Evolutionary conservation across 441 rosid genomes (phyloP).

Genomic region (Populus hybrid): DNA sequence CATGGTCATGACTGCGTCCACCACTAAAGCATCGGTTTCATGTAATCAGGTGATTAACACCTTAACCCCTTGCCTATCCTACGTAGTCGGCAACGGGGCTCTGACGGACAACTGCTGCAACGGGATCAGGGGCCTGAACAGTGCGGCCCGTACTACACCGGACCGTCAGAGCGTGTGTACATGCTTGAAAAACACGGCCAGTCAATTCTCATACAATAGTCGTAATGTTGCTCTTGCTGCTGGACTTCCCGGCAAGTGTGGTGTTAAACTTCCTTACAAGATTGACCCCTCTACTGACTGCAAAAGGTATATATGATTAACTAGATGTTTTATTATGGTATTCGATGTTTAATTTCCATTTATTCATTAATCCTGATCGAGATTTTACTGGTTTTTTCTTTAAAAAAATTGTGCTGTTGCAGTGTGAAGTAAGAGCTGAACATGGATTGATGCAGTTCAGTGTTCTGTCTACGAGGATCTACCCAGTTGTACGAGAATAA

Average conservation of each 20-base stretch:
- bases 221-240: constrained; percentile 28
- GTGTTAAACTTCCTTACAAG: constrained; percentile 28
- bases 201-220: constrained; percentile 22
- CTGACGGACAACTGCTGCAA: constrained; percentile 36
- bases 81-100: constrained; percentile 27
- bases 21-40: constrained; percentile 30
- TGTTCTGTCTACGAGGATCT: neutral
- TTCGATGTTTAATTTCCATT: too few relatives aligned
- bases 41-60: constrained; percentile 26
- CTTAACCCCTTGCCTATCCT: constrained; percentile 35
- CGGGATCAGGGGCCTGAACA: constrained; percentile 38
- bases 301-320: constrained; percentile 6
- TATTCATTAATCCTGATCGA: neutral
- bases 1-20: neutral
- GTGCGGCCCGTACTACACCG: constrained; percentile 27
- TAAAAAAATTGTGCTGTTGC: neutral
- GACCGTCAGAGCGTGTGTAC: constrained; percentile 45
- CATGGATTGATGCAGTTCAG: neutral
- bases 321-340: neutral
- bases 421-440: neutral
- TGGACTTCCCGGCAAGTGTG: constrained; percentile 42
- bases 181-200: constrained; percentile 36
- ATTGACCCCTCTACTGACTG: constrained; percentile 29
- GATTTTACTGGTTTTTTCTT: too few relatives aligned
- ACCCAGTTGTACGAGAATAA: neutral